Evolutionary conservation across 148 eudicot species (phyloP), one percentile per base, ranked within the genome.

Genomic region (Dianthus caryophyllus): DNA sequence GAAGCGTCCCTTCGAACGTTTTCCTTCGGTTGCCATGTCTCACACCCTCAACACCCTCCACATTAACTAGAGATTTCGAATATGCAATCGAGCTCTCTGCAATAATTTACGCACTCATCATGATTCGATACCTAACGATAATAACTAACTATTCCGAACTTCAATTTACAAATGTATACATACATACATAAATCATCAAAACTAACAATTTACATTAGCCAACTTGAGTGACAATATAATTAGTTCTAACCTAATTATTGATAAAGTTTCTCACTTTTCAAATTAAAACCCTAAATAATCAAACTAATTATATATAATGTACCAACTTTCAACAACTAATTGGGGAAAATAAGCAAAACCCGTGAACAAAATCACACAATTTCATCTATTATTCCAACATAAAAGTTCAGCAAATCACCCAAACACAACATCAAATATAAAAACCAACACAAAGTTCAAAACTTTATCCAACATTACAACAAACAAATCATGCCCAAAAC

Each of bases 1-100:
- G 66, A 94, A 86, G 21, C 95, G 83, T 27, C 96, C 98, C 75
- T 84, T 93, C 1, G 84, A 83, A 47, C 75, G 78, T 76, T 79
- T 81, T 64, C 80, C 84, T 75, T 87, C 96, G 47, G 84, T 74
- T 64, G 85, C 95, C 98, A 93, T 93, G 80, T 71, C 71, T 69
- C 79, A 68, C 71, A 33, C 38, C 55, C 68, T 57, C 51, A 52
- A 47, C 57, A 59, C 52, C 75, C 63, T 54, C 31, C 29, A 60
- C 64, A 71, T 66, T 20, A 66, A 61, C 75, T 56, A 65, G 53
- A 56, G 53, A 59, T 20, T 26, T 62, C 62, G 41, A 61, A 51
- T 49, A 22, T 12, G 33, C 44, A 9, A 47, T 9, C 26, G 33
- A 64, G 30, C 49, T 65, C 73, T 69, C 83, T 64, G 73, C 76